These are phyloP conservation scores for Rhodotorula graminis DNA, from an alignment of 768 basidiomycete species.

Conservation along the genomic window DNA sequence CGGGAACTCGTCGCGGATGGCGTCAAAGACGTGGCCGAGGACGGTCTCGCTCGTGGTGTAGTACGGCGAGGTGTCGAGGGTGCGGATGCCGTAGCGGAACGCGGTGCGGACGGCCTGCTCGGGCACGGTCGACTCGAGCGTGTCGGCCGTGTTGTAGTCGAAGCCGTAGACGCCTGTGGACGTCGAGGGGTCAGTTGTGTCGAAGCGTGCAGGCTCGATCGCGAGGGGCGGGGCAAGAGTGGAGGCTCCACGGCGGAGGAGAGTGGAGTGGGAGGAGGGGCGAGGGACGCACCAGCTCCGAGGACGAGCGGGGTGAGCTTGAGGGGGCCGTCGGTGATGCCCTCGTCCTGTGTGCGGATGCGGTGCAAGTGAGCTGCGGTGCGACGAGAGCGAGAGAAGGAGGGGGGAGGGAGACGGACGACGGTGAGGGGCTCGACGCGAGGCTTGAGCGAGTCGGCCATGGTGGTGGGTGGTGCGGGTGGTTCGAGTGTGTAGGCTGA, in stretches of 20 bases:
- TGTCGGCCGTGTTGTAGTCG: constrained; percentile 37
- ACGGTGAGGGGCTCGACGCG: constrained; percentile 14
- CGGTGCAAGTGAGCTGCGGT: no score
- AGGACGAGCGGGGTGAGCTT: constrained; percentile 29
- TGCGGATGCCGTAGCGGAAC: constrained; percentile 68
- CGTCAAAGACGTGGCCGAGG: constrained; percentile 60
- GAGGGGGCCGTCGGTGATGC: constrained; percentile 16
- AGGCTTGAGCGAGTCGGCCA: constrained; percentile 2
- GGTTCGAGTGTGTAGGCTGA: no score
- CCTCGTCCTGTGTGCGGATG: constrained; percentile 1
- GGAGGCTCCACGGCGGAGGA: background rate
- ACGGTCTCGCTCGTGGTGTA: constrained; percentile 71
- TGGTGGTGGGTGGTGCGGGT: background rate
- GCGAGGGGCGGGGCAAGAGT: background rate
- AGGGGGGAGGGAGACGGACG: background rate
- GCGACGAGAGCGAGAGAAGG: background rate
- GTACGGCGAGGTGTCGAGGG: constrained; percentile 76
- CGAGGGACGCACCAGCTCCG: constrained; percentile 14
- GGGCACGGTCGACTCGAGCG: constrained; percentile 14
- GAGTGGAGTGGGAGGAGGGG: no score
- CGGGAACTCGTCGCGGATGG: constrained; percentile 65
- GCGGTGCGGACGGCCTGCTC: constrained; percentile 31
- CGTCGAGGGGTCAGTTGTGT: no score
- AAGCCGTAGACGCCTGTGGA: constrained; percentile 28
- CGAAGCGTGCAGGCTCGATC: background rate